Conservation (phyloP, 2,329 filamentous ascomycete species). For the Fusarium multiceps region DNA sequence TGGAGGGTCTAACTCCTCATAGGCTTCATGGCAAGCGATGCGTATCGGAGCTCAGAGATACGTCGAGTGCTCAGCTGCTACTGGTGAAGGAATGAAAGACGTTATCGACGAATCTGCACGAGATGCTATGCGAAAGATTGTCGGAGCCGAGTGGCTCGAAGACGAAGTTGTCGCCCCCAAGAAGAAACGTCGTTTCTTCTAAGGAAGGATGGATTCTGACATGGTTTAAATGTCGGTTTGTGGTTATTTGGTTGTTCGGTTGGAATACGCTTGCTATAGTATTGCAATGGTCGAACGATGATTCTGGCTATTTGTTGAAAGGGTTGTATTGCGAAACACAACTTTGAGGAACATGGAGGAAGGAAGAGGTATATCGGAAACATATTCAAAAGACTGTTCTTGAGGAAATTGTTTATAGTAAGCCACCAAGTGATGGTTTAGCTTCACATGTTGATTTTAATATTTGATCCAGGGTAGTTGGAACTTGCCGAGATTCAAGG, state of each 20-base stretch:
- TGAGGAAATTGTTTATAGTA: neutral
- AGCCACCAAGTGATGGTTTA: neutral
- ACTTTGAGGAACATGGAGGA: neutral
- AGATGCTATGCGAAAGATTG: slow-evolving; percentile 40
- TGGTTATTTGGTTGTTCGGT: neutral
- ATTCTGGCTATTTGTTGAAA: neutral
- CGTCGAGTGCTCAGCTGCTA: slow-evolving; percentile 52
- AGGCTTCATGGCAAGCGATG: slow-evolving; percentile 50
- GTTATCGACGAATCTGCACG: slow-evolving; percentile 46
- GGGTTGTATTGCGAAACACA: neutral
- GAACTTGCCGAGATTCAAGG: neutral
- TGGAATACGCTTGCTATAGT: neutral
- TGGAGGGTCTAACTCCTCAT: neutral
- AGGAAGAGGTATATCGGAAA: neutral
- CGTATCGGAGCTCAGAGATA: slow-evolving; percentile 48
- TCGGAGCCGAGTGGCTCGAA: slow-evolving; percentile 16
- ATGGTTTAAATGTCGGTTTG: neutral
- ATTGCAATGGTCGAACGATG: neutral
- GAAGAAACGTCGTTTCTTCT: slow-evolving; percentile 40
- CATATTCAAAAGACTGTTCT: neutral
- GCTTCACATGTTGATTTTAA: neutral
- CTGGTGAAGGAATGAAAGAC: slow-evolving; percentile 50
- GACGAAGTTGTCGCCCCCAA: slow-evolving; percentile 1
- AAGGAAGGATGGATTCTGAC: neutral
- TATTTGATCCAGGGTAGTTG: slow-evolving; percentile 10